Evolutionary conservation across 805 yeast species (phyloP).

Genomic region (Brettanomyces naardenensis): DNA sequence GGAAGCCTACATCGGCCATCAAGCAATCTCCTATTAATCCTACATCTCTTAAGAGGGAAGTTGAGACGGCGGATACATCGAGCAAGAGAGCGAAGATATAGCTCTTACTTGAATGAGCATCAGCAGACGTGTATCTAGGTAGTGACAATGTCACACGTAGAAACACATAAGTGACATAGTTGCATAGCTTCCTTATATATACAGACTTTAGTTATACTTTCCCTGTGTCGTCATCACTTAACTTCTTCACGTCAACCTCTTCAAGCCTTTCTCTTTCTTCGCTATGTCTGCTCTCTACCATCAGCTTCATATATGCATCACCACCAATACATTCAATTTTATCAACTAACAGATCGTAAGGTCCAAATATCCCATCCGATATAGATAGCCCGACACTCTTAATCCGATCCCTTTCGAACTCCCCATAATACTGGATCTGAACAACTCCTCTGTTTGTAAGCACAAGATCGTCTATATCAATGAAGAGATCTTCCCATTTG

Average conservation of each 20-base stretch:
- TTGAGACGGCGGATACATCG: no score
- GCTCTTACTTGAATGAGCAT: no score
- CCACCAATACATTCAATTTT: conserved; percentile 66
- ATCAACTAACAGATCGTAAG: conserved; percentile 60
- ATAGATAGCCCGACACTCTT: conserved; percentile 74
- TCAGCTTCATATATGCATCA: conserved; percentile 35
- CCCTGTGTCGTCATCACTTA: no score
- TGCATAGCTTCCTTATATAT: no score
- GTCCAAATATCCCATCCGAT: conserved; percentile 71
- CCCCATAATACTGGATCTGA: conserved; percentile 45
- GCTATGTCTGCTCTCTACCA: conserved; percentile 28
- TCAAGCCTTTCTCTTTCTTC: conserved; percentile 3
- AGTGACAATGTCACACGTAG: no score
- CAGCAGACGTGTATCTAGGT: no score
- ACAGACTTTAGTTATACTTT: no score
- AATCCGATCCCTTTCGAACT: conserved; percentile 54
- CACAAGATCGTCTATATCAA: conserved; percentile 72
- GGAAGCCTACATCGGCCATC: no score
- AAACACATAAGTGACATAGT: no score
- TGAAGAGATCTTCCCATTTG: conserved; percentile 76
- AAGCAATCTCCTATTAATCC: no score
- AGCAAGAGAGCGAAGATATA: no score
- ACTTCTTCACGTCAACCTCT: neutral
- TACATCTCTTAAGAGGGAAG: no score
- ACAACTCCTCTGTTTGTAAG: conserved; percentile 70